phyloP scores from a whole-genome alignment of 148 eudicot genomes.

The Amaranthus palmeri region DNA sequence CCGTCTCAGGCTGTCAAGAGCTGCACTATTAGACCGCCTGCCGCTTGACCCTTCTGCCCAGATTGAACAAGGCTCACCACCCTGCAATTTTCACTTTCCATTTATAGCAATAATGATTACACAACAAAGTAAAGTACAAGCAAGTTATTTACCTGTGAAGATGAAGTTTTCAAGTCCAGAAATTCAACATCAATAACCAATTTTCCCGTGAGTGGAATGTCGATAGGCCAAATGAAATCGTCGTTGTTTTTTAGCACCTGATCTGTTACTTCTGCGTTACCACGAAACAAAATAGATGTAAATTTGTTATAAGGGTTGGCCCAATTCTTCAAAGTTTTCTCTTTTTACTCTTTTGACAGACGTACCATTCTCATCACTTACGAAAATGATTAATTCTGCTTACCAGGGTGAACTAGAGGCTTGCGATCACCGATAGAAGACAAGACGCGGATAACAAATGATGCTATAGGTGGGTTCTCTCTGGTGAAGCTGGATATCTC shows the following conservation, averaged over 20 bases:
- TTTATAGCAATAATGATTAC: too few species aligned
- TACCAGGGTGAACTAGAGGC: slow-evolving; percentile 81
- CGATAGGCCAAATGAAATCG: slow-evolving; percentile 78
- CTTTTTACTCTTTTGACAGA: too few species aligned
- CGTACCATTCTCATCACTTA: too few species aligned
- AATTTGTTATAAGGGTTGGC: background rate
- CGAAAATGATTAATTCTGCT: too few species aligned
- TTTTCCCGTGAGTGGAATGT: slow-evolving; percentile 66
- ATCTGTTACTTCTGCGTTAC: slow-evolving; percentile 58
- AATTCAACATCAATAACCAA: slow-evolving; percentile 86
- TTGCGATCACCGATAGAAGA: slow-evolving; percentile 55
- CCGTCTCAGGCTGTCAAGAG: slow-evolving; percentile 48
- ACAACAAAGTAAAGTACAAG: too few species aligned
- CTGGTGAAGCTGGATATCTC: slow-evolving; percentile 56
- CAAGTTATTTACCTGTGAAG: slow-evolving; percentile 43
- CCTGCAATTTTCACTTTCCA: slow-evolving; percentile 30
- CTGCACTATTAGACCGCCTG: slow-evolving; percentile 41
- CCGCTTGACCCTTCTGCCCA: slow-evolving; percentile 55
- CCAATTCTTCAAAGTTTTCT: too few species aligned
- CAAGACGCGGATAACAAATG: slow-evolving; percentile 59
- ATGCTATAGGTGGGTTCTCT: slow-evolving; percentile 80
- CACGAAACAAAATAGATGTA: background rate
- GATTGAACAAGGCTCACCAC: slow-evolving; percentile 59
- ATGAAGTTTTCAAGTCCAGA: slow-evolving; percentile 62
- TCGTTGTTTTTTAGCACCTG: slow-evolving; percentile 64